phyloP scores from a whole-genome alignment of 495 filamentous ascomycete genomes.

The Entonaema liquescens region DNA sequence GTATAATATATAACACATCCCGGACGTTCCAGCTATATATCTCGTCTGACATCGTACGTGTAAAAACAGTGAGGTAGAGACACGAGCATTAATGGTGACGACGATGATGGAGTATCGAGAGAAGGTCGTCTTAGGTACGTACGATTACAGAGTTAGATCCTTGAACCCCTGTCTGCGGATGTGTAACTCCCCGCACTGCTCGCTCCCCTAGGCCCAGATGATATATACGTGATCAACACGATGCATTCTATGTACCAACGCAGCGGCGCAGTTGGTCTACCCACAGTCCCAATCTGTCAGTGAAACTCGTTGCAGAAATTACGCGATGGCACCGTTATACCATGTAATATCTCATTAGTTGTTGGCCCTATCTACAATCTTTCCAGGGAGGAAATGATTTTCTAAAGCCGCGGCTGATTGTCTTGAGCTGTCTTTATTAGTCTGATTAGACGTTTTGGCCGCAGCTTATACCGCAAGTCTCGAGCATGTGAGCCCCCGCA shows the following conservation, averaged over 20 bases:
- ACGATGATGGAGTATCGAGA: not conserved
- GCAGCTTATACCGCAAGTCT: constrained; percentile 5
- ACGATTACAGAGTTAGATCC: constrained; percentile 2
- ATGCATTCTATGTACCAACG: constrained; percentile 22
- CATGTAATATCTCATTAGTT: not conserved
- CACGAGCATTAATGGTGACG: not conserved
- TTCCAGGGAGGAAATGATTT: constrained; percentile 3
- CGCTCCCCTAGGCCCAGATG: not conserved
- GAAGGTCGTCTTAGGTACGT: constrained; percentile 13
- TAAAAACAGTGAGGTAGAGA: not conserved
- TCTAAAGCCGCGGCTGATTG: constrained; percentile 15
- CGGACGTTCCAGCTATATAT: not conserved
- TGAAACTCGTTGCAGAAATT: not conserved
- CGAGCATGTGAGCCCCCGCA: not conserved
- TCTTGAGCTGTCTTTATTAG: constrained; percentile 10
- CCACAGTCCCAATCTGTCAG: not conserved
- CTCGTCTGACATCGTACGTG: constrained; percentile 43
- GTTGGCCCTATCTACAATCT: constrained; percentile 15
- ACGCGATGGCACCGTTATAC: constrained; percentile 10
- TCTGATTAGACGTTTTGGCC: constrained; percentile 27
- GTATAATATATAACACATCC: not conserved
- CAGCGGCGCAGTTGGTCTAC: constrained; percentile 9
- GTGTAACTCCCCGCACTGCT: constrained; percentile 34
- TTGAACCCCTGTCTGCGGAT: constrained; percentile 12
- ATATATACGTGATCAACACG: constrained; percentile 26